Evolutionary conservation across 345 rosid species (phyloP).

Genomic region (Aquilaria yunnanensis): DNA sequence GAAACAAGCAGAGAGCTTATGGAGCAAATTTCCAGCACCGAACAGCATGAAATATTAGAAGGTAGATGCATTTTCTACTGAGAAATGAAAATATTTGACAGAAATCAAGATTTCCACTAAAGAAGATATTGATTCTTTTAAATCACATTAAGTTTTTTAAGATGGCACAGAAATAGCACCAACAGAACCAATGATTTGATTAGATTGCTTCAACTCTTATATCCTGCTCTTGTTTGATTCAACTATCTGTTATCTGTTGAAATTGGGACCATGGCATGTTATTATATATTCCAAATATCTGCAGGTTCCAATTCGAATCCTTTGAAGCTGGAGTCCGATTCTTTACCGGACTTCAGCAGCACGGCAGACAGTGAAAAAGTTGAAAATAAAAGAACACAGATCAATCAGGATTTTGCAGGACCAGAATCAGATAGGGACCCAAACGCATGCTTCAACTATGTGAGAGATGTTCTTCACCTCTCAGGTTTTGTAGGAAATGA

Average conservation of each 20-base stretch:
- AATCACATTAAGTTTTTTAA: background rate
- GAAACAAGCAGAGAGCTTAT: constrained; percentile 11
- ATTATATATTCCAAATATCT: constrained; percentile 11
- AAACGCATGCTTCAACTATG: constrained; percentile 42
- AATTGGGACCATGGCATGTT: background rate
- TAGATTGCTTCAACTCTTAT: no score
- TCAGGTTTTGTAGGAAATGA: constrained; percentile 56
- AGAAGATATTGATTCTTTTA: no score
- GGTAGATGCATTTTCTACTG: constrained; percentile 18
- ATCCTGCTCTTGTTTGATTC: no score
- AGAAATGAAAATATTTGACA: no score
- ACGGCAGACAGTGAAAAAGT: constrained; percentile 11
- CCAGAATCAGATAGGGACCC: constrained; percentile 19
- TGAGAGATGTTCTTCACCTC: constrained; percentile 42
- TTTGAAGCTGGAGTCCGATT: constrained; percentile 3
- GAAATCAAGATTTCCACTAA: no score
- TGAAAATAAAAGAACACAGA: constrained; percentile 13
- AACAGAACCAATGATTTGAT: no score
- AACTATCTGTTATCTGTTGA: no score
- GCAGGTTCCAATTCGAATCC: constrained; percentile 21
- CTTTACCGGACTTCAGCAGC: constrained; percentile 2
- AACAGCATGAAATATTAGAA: constrained; percentile 13
- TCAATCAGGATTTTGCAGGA: constrained; percentile 3
- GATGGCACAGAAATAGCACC: background rate
- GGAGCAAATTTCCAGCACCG: constrained; percentile 10